Evolutionary conservation across 768 basidiomycete genomes (phyloP), one percentile per base, ranked within the genome.

Genomic region (Mycena haematopus): DNA sequence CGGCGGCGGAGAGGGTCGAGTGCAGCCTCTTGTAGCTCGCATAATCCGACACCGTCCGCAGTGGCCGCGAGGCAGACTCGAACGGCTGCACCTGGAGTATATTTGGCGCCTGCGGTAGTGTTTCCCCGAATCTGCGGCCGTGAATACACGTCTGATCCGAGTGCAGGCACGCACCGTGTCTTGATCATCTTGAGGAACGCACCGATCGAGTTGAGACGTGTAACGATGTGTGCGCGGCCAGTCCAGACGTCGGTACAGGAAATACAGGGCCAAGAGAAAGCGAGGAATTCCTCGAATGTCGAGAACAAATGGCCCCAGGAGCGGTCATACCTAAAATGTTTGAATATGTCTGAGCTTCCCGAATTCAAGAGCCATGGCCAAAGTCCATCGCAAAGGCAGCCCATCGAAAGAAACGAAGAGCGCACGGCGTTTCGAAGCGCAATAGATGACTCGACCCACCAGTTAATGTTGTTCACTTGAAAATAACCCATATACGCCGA

Each of bases 151-250:
- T 42, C 29, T 42, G 49, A 49, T 9, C 19, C 27, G 27, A 46
- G 27, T 10, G 22, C 52, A 55, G 33, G 29, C 1, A 65, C 69
- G 19, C 64, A 87, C 90, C 91, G 83, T 2, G 89, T 91, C 76
- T 91, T 91, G 69, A 94, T 87, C 92, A 93, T 94, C 76, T 88
- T 91, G 51, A 92, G 74, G 68, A 94, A 94, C 1, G 90, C 87
- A 6, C 84, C 82, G 51, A 94, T 80, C 33, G 88, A 89, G 4
- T 80, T 86, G 63, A 86, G 75, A 50, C 89, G 84, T n/a, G 91
- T 93, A 24, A 91, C 91, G 57, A 94, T 88, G 72, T 93, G 92
- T 0, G 90, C 85, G 63, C 82, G 82, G 19, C 90, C 88, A 0
- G 92, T 91, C 72, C 80, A 82, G 45, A 79, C 71, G 71, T 93